phyloP scores from a whole-genome alignment of 2,329 filamentous ascomycete species.

The Lecanoromycetidae sp. region DNA sequence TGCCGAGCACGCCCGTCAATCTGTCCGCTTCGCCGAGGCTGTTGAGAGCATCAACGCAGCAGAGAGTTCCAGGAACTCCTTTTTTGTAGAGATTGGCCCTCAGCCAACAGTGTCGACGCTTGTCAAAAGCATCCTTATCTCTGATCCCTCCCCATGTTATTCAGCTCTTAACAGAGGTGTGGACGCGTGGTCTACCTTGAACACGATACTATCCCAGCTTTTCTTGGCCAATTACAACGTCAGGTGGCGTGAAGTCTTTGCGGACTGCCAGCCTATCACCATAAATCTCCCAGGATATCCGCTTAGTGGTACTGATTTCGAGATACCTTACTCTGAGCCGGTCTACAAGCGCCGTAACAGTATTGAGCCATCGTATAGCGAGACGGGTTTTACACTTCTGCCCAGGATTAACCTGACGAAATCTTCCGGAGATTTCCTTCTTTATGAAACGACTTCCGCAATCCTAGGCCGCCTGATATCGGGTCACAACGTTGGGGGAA shows the following conservation, averaged over 20 bases:
- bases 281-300: not conserved
- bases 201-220: not conserved
- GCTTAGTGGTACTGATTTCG: not conserved
- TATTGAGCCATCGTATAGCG: not conserved
- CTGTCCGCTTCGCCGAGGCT: constrained; percentile 8
- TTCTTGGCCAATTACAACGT: not conserved
- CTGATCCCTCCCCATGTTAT: not conserved
- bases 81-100: constrained; percentile 13
- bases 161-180: not conserved
- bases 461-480: not conserved
- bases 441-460: not conserved
- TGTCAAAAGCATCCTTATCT: not conserved
- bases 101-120: not conserved
- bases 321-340: not conserved
- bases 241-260: not conserved
- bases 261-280: not conserved
- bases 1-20: constrained; percentile 6
- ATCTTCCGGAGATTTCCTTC: not conserved
- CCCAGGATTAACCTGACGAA: not conserved
- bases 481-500: constrained; percentile 14
- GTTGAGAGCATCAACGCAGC: constrained; percentile 1
- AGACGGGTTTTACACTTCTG: not conserved
- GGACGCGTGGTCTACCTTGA: not conserved
- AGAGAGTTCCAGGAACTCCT: constrained; percentile 2
- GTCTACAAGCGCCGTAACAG: not conserved